A percentile compares a stretch with the other conserved stretches of the same genome.
Evolutionary conservation across 352 stramenopile species (phyloP).

Genomic region (Globisporangium spiculum): DNA sequence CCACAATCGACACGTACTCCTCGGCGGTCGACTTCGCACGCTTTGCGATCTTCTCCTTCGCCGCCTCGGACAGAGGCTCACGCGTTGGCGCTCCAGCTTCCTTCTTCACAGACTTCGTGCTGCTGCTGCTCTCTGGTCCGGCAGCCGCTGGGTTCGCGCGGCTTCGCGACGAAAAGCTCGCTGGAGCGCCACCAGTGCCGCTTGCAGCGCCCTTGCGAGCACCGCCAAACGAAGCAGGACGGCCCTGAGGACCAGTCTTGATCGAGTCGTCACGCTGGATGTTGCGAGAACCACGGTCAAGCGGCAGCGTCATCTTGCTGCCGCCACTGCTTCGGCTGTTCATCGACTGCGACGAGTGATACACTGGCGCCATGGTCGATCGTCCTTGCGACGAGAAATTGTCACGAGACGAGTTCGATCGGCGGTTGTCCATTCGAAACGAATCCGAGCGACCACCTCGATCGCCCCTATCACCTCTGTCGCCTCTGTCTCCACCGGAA

Average conservation of each 20-base stretch:
- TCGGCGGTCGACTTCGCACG: conserved; percentile 77
- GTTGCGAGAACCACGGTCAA: conserved; percentile 24
- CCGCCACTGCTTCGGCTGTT: conserved; percentile 31
- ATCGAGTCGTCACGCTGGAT: conserved; percentile 62
- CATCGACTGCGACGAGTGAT: conserved; percentile 54
- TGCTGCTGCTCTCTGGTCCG: conserved; percentile 15
- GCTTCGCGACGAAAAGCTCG: conserved; percentile 29
- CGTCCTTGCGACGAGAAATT: conserved; percentile 33
- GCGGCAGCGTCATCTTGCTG: conserved; percentile 45
- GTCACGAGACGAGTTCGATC: conserved; percentile 59
- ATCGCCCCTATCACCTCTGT: conserved; percentile 1
- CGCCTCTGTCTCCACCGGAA: conserved; percentile 23
- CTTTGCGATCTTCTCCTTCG: conserved; percentile 64
- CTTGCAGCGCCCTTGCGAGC: conserved; percentile 14
- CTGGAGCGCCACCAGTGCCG: conserved; percentile 27
- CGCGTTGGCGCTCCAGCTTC: conserved; percentile 26
- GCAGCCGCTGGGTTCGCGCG: conserved; percentile 17
- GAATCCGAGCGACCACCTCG: conserved; percentile 17
- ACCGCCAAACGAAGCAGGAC: conserved; percentile 45
- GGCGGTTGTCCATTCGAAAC: conserved; percentile 37
- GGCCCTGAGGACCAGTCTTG: conserved; percentile 54
- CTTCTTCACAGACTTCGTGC: conserved; percentile 26
- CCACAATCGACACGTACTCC: conserved; percentile 74
- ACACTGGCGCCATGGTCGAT: conserved; percentile 56
- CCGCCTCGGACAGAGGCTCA: conserved; percentile 54